Evolutionary conservation across 768 basidiomycete species (phyloP).

Genomic region (Xerocomellus chrysenteron): DNA sequence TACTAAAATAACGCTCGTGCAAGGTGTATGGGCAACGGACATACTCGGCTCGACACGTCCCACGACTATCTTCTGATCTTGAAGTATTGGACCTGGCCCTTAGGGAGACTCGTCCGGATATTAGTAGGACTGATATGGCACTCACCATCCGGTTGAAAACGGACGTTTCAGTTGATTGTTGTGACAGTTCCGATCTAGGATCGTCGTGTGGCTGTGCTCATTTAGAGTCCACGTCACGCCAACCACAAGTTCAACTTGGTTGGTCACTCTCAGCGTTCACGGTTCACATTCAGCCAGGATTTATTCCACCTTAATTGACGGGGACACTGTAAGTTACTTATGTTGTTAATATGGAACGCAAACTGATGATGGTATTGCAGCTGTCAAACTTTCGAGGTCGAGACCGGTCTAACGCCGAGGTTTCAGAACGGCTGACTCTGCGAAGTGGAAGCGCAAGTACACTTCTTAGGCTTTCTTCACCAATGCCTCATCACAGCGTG

Average conservation of each 20-base stretch:
- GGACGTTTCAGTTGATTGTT: no score
- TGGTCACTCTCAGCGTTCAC: background rate
- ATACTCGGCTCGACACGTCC: no score
- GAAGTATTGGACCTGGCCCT: no score
- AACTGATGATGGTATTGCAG: slow-evolving; percentile 9
- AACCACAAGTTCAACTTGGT: background rate
- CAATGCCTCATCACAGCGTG: slow-evolving; percentile 3
- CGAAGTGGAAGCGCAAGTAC: slow-evolving; percentile 3
- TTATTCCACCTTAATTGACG: background rate
- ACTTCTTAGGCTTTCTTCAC: background rate
- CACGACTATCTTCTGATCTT: no score
- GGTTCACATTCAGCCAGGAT: background rate
- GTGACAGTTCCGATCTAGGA: no score
- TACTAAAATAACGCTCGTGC: no score
- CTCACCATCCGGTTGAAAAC: no score
- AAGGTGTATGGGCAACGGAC: no score
- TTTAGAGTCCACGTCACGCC: background rate
- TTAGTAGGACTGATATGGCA: no score
- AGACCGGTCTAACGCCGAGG: slow-evolving; percentile 8
- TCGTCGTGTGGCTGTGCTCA: slow-evolving; percentile 9
- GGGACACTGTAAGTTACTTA: background rate
- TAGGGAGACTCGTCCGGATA: no score
- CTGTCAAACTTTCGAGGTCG: slow-evolving; percentile 1
- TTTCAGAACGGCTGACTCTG: background rate
- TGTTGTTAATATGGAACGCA: background rate